phyloP scores from a whole-genome alignment of 345 rosid species.

The Gossypium sturtianum region DNA sequence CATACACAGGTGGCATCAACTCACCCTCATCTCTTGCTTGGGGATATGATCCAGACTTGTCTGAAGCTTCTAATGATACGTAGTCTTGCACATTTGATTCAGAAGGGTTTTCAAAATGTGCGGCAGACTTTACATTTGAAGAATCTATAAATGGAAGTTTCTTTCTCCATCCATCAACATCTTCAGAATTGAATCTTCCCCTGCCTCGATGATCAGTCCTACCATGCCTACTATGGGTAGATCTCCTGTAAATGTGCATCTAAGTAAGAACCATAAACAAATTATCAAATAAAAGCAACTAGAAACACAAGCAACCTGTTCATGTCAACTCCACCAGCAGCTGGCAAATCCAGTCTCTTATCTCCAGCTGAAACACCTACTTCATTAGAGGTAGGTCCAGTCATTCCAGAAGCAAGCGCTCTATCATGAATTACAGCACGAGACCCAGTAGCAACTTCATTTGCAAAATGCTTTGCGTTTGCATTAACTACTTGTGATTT shows the following conservation, averaged over 20 bases:
- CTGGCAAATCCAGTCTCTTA: constrained; percentile 32
- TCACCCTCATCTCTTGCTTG: constrained; percentile 41
- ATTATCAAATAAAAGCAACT: constrained; percentile 17
- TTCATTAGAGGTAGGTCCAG: constrained; percentile 27
- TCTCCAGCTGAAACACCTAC: constrained; percentile 35
- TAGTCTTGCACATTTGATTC: constrained; percentile 30
- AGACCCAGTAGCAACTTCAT: constrained; percentile 33
- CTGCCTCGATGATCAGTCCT: constrained; percentile 51
- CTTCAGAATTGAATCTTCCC: constrained; percentile 47
- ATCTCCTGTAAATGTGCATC: constrained; percentile 49
- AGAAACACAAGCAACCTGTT: constrained; percentile 52
- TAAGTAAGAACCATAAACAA: constrained; percentile 30
- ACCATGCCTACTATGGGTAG: constrained; percentile 46
- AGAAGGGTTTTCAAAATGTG: constrained; percentile 35
- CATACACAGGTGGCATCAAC: constrained; percentile 28
- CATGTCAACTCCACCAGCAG: constrained; percentile 28
- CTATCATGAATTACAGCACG: constrained; percentile 23
- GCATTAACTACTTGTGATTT: constrained; percentile 29
- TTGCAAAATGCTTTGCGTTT: constrained; percentile 25
- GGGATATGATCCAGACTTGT: constrained; percentile 26
- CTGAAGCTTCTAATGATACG: constrained; percentile 24
- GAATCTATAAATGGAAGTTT: constrained; percentile 34
- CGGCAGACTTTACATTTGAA: constrained; percentile 22
- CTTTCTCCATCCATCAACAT: constrained; percentile 54
- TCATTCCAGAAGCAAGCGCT: constrained; percentile 25